phyloP scores from a whole-genome alignment of 257 asterid species.

The Apocynum venetum region DNA sequence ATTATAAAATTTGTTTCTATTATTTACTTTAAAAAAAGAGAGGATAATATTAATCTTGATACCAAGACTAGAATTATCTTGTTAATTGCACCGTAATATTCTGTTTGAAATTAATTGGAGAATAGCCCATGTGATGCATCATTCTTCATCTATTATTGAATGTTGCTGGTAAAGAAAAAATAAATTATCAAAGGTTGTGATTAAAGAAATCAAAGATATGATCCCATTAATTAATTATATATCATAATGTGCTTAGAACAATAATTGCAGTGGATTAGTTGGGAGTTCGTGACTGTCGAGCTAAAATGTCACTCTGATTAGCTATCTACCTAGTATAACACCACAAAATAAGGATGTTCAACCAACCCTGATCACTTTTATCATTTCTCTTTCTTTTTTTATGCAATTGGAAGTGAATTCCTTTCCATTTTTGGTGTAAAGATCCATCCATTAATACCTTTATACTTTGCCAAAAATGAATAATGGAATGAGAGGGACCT shows the following conservation, averaged over 20 bases:
- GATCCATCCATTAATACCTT: background rate
- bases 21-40: no score
- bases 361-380: constrained; percentile 11
- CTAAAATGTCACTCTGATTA: constrained; percentile 1
- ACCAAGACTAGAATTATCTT: no score
- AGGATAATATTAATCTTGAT: no score
- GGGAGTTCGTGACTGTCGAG: constrained; percentile 9
- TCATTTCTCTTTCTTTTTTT: background rate
- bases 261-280: constrained; percentile 6
- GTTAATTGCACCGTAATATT: background rate
- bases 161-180: background rate
- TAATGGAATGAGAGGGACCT: background rate
- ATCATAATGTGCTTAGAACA: background rate
- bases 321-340: constrained; percentile 7
- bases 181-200: background rate
- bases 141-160: background rate
- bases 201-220: background rate
- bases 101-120: background rate
- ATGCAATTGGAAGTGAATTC: background rate
- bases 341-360: constrained; percentile 11
- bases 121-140: background rate
- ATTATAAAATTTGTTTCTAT: background rate
- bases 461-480: background rate
- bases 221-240: background rate
- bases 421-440: background rate